These are phyloP conservation scores for Globisporangium polare DNA, from an alignment of 352 stramenopile genomes.

Conservation along the genomic window DNA sequence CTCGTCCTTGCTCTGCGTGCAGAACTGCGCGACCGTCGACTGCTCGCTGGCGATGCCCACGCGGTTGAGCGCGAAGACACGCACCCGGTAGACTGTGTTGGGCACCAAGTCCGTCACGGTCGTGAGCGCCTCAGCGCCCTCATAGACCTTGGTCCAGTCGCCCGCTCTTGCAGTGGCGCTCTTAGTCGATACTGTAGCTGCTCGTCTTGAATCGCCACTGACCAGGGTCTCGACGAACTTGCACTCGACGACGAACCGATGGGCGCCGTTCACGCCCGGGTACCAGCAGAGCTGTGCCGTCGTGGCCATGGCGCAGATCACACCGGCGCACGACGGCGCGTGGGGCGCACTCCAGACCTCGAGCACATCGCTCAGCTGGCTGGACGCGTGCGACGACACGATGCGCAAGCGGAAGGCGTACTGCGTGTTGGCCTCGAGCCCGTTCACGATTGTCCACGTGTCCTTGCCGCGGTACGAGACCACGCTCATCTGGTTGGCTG, in stretches of 20 bases:
- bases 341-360: constrained; percentile 64
- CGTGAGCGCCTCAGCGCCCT: constrained; percentile 68
- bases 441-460: constrained; percentile 33
- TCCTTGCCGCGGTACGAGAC: constrained; percentile 77
- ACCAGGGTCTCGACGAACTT: constrained; percentile 64
- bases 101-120: constrained; percentile 60
- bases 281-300: constrained; percentile 80
- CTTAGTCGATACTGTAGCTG: background rate
- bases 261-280: constrained; percentile 55
- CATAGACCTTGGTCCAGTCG: constrained; percentile 76
- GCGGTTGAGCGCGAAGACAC: constrained; percentile 79
- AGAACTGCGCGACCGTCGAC: constrained; percentile 78
- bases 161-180: background rate
- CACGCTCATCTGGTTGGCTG: constrained; percentile 41
- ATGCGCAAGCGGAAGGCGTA: constrained; percentile 84
- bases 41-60: constrained; percentile 55
- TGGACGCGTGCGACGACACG: constrained; percentile 73
- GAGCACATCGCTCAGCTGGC: constrained; percentile 68
- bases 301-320: constrained; percentile 52
- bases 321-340: constrained; percentile 44
- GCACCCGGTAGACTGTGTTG: constrained; percentile 82
- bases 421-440: constrained; percentile 77
- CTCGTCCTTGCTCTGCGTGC: constrained; percentile 62
- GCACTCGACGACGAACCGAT: constrained; percentile 74
- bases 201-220: constrained; percentile 3